phyloP scores from a whole-genome alignment of 805 yeast genomes.

The Naumovozyma baii region DNA sequence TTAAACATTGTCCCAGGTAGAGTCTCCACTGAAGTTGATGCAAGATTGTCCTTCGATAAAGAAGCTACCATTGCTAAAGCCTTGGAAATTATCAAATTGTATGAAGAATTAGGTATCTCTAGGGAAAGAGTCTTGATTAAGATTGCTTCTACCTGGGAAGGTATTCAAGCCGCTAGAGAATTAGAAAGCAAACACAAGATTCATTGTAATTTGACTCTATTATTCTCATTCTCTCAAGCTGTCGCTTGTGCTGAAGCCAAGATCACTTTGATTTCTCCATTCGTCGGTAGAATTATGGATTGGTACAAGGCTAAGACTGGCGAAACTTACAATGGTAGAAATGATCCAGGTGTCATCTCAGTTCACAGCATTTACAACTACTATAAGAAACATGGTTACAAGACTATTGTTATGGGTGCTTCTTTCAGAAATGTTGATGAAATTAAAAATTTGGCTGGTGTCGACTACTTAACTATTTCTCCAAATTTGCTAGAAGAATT shows the following conservation, averaged over 20 bases:
- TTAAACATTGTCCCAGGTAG: conserved; percentile 93
- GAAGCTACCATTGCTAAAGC: conserved; percentile 91
- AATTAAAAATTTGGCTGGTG: conserved; percentile 91
- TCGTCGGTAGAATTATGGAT: conserved; percentile 96
- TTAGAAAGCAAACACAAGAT: conserved; percentile 81
- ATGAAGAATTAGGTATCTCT: conserved; percentile 70
- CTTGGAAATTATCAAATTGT: conserved; percentile 71
- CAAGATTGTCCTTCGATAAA: conserved; percentile 90
- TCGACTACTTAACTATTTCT: conserved; percentile 88
- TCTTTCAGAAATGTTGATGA: conserved; percentile 95
- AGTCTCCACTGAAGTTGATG: conserved; percentile 97
- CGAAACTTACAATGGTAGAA: conserved; percentile 61
- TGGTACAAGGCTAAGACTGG: conserved; percentile 95
- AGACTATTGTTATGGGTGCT: conserved; percentile 99
- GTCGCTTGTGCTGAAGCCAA: conserved; percentile 97
- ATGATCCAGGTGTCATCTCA: conserved; percentile 89
- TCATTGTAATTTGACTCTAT: conserved; percentile 88
- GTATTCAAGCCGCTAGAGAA: conserved; percentile 95
- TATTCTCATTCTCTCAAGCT: conserved; percentile 92
- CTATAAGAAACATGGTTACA: conserved; percentile 91
- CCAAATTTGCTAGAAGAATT: conserved; percentile 86
- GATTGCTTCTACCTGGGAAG: conserved; percentile 97
- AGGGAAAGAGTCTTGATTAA: conserved; percentile 89
- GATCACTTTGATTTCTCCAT: conserved; percentile 92
- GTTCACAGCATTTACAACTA: conserved; percentile 85